Evolutionary conservation across 441 rosid genomes (phyloP).

Genomic region (Cnidoscolus chayamansa): DNA sequence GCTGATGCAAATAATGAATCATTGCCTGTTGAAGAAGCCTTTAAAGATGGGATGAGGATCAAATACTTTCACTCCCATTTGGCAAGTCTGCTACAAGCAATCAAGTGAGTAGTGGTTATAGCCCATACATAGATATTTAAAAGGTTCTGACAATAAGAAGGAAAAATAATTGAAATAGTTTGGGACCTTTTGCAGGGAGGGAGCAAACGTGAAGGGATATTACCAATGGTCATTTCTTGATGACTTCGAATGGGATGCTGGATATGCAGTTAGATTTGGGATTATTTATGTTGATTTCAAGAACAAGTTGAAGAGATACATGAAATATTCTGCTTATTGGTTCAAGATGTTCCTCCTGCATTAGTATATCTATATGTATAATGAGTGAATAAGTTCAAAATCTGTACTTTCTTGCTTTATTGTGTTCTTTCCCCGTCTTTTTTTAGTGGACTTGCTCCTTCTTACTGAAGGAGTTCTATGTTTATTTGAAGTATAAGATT

Average conservation of each 20-base stretch:
- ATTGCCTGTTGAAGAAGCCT: conserved; percentile 27
- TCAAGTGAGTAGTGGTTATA: conserved; percentile 22
- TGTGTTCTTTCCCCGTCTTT: too few relatives aligned
- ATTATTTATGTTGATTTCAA: conserved; percentile 44
- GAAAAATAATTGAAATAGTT: too few relatives aligned
- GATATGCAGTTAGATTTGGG: conserved; percentile 47
- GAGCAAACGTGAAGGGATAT: conserved; percentile 49
- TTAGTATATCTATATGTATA: neutral
- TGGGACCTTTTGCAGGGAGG: conserved; percentile 22
- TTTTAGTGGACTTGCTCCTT: too few relatives aligned
- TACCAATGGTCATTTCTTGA: conserved; percentile 46
- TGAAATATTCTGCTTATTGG: conserved; percentile 48
- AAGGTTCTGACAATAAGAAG: too few relatives aligned
- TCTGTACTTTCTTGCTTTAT: too few relatives aligned
- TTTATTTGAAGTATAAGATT: too few relatives aligned
- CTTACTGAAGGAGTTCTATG: too few relatives aligned
- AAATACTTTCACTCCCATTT: conserved; percentile 27
- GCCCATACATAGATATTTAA: too few relatives aligned
- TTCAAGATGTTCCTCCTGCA: conserved; percentile 42
- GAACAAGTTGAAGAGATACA: conserved; percentile 40
- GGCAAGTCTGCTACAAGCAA: conserved; percentile 26
- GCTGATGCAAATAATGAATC: conserved; percentile 32
- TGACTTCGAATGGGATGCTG: conserved; percentile 49
- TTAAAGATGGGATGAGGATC: conserved; percentile 29
- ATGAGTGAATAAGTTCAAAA: too few relatives aligned